These are phyloP conservation scores for Mycena amicta DNA, from an alignment of 768 basidiomycete species.

Conservation along the genomic window DNA sequence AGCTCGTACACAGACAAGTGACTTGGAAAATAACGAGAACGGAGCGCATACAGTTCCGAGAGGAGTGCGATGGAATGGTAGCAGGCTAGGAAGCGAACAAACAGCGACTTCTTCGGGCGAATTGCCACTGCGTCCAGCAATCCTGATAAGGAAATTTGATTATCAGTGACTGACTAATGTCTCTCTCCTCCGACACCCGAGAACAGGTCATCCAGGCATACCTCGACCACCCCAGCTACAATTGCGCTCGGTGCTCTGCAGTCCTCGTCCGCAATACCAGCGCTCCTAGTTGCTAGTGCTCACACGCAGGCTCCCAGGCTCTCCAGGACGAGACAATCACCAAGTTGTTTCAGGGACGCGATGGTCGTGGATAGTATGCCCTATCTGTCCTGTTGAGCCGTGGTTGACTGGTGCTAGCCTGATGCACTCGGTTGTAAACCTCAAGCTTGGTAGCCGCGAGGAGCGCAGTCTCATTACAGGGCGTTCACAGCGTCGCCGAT, in stretches of 20 bases:
- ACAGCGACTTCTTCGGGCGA: no score
- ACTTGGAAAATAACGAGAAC: no score
- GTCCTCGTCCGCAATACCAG: constrained; percentile 55
- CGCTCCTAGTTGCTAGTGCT: background rate
- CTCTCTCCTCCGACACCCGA: constrained; percentile 37
- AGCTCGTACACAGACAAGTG: no score
- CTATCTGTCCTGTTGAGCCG: background rate
- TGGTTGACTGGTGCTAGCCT: constrained; percentile 45
- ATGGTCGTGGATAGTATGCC: constrained; percentile 79
- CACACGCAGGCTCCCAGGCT: constrained; percentile 42
- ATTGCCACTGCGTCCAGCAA: no score
- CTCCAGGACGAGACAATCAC: constrained; percentile 85
- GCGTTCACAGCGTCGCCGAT: constrained; percentile 79
- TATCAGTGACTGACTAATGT: background rate
- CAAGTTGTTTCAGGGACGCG: constrained; percentile 82
- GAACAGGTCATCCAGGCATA: constrained; percentile 64
- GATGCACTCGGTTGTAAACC: constrained; percentile 76
- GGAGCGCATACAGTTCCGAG: no score
- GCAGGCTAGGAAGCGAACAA: no score
- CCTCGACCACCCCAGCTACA: constrained; percentile 66
- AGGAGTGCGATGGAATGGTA: no score
- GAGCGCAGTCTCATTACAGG: constrained; percentile 78
- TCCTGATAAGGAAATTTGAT: no score
- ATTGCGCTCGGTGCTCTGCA: constrained; percentile 69
- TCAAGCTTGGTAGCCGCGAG: constrained; percentile 73